These are phyloP conservation scores for Nepenthes alata DNA, from an alignment of 179 eudicot genomes.

Conservation along the genomic window DNA sequence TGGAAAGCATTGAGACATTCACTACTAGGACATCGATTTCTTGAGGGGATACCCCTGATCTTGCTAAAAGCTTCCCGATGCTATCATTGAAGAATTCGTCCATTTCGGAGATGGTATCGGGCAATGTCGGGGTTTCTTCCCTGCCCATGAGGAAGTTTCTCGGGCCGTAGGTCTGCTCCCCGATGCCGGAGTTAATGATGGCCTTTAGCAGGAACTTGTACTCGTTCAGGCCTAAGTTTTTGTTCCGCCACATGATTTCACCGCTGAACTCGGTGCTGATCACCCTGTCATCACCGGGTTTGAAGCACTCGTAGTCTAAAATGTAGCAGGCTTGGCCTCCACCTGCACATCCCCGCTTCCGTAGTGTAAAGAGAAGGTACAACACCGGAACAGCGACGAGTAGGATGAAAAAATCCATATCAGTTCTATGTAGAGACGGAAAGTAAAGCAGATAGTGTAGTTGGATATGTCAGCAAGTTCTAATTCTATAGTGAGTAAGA, in stretches of 20 bases:
- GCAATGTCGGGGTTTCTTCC: conserved; percentile 31
- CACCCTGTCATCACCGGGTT: conserved; percentile 42
- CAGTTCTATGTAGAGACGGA: too few species aligned
- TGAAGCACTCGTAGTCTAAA: conserved; percentile 54
- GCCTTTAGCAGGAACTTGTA: conserved; percentile 68
- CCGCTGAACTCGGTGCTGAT: conserved; percentile 60
- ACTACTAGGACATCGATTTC: conserved; percentile 63
- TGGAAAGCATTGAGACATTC: conserved; percentile 56
- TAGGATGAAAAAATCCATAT: conserved; percentile 20
- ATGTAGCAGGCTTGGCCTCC: conserved; percentile 47
- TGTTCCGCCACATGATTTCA: conserved; percentile 50
- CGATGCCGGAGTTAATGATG: conserved; percentile 67
- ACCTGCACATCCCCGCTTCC: conserved; percentile 10
- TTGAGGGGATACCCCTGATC: conserved; percentile 25
- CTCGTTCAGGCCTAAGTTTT: conserved; percentile 60
- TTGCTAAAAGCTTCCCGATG: conserved; percentile 30
- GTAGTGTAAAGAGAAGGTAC: conserved; percentile 19
- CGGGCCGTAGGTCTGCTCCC: conserved; percentile 68
- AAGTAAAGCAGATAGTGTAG: too few species aligned
- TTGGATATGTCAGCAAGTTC: too few species aligned
- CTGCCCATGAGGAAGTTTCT: conserved; percentile 42
- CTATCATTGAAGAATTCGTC: conserved; percentile 46
- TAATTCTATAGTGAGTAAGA: too few species aligned
- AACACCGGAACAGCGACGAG: conserved; percentile 14
- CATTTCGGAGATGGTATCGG: conserved; percentile 43